These are phyloP conservation scores for Neonectria punicea DNA, from an alignment of 2,329 filamentous ascomycete species.

Conservation along the genomic window DNA sequence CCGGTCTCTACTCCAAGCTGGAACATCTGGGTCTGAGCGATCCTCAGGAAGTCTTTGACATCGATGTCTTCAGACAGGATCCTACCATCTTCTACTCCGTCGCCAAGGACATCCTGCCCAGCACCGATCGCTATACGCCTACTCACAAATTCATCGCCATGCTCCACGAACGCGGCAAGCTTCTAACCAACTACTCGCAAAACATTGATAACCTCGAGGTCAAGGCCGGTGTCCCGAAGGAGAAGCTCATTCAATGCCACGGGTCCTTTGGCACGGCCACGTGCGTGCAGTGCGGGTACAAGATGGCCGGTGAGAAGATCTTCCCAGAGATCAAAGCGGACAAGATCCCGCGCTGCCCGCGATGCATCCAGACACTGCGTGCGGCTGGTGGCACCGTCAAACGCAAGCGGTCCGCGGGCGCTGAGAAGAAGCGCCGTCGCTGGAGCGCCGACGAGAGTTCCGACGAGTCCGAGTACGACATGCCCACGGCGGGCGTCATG, in stretches of 20 bases:
- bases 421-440: slow-evolving; percentile 55
- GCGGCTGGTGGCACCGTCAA: slow-evolving; percentile 44
- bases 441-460: slow-evolving; percentile 53
- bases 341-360: slow-evolving; percentile 79
- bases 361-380: slow-evolving; percentile 69
- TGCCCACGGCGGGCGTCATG: slow-evolving; percentile 82
- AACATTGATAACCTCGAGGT: slow-evolving; percentile 98
- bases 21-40: slow-evolving; percentile 81
- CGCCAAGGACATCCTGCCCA: slow-evolving; percentile 89
- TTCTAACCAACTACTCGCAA: slow-evolving; percentile 97
- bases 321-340: slow-evolving; percentile 82
- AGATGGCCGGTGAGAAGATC: slow-evolving; percentile 79
- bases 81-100: slow-evolving; percentile 91
- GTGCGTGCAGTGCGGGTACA: slow-evolving; percentile 83
- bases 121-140: slow-evolving; percentile 82
- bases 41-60: slow-evolving; percentile 96
- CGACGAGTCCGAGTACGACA: slow-evolving; percentile 61
- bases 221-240: slow-evolving; percentile 81
- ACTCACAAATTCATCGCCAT: slow-evolving; percentile 95
- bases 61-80: slow-evolving; percentile 85
- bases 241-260: slow-evolving; percentile 94
- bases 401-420: slow-evolving; percentile 53
- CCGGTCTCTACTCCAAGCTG: slow-evolving; percentile 88
- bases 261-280: slow-evolving; percentile 94
- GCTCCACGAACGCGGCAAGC: slow-evolving; percentile 86